phyloP scores from a whole-genome alignment of 208 protist genomes.

The Trypanosoma scelopori region DNA sequence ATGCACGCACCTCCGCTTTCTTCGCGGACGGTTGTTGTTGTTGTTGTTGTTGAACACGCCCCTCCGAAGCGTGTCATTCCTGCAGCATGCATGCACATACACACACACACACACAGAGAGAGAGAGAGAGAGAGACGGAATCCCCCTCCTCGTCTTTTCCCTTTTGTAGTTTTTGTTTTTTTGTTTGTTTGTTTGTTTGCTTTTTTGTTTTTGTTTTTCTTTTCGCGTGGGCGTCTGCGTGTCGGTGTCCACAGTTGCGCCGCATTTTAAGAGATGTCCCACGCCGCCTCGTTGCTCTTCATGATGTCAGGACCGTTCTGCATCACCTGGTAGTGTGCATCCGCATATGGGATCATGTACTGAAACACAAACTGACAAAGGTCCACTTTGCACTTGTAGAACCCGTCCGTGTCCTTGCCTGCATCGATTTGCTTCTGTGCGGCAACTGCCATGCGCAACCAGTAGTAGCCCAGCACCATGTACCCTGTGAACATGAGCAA shows the following conservation, averaged over 20 bases:
- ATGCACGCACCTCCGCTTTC: background rate
- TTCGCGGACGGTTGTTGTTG: too few species aligned
- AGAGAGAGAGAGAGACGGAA: too few species aligned
- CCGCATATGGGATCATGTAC: constrained; percentile 57
- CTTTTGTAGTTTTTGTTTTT: background rate
- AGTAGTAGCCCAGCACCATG: constrained; percentile 79
- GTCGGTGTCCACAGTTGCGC: too few species aligned
- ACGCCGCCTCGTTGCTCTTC: constrained; percentile 48
- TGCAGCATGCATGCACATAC: too few species aligned
- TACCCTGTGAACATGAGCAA: constrained; percentile 85
- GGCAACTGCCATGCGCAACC: constrained; percentile 80
- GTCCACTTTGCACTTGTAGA: constrained; percentile 85
- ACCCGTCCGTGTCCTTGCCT: constrained; percentile 61
- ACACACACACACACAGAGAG: too few species aligned
- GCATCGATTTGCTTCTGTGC: constrained; percentile 60
- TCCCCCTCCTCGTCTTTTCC: background rate
- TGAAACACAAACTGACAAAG: constrained; percentile 75
- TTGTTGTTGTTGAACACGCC: too few species aligned
- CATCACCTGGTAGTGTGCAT: constrained; percentile 64
- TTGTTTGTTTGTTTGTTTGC: background rate
- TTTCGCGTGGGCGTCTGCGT: background rate
- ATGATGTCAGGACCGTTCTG: constrained; percentile 36
- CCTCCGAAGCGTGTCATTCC: too few species aligned
- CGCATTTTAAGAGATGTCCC: constrained; percentile 41
- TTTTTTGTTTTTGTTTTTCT: background rate